Evolutionary conservation across 2,329 filamentous ascomycete species (phyloP).

Genomic region (Plenodomus biglobosus): DNA sequence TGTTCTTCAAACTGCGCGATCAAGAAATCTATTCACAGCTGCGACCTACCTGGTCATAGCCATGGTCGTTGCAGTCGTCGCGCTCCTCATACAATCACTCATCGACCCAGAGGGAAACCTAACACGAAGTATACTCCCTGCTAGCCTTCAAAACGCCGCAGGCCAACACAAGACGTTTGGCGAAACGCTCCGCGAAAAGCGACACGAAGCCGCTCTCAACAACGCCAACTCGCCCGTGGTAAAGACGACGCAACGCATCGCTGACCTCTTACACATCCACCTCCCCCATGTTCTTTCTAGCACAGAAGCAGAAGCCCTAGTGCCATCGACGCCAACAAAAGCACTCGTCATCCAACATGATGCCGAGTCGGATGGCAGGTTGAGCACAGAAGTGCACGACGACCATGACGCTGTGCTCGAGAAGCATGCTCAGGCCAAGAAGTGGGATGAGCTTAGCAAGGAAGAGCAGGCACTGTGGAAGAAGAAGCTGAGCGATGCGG

Average conservation of each 20-base stretch:
- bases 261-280: conserved; percentile 37
- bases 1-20: conserved; percentile 63
- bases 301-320: conserved; percentile 4
- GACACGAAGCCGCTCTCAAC: conserved; percentile 27
- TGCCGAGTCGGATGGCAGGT: conserved; percentile 38
- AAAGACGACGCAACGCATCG: conserved; percentile 33
- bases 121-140: conserved; percentile 57
- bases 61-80: conserved; percentile 61
- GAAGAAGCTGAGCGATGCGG: conserved; percentile 65
- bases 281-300: conserved; percentile 11
- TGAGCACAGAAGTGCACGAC: conserved; percentile 47
- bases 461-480: conserved; percentile 70
- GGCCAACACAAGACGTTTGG: conserved; percentile 33
- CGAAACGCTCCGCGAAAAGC: conserved; percentile 29
- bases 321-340: conserved; percentile 27
- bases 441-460: conserved; percentile 70
- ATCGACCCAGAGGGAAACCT: conserved; percentile 53
- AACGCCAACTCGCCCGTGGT: conserved; percentile 29
- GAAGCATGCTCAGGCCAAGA: conserved; percentile 54
- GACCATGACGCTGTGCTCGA: conserved; percentile 37
- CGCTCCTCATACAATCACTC: conserved; percentile 62
- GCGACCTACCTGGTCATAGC: conserved; percentile 61
- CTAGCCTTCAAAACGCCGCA: conserved; percentile 47
- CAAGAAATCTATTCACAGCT: conserved; percentile 53
- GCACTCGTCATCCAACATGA: conserved; percentile 48